Percentiles rank a stretch among this genome's conserved stretches.
These are phyloP conservation scores for Musa troglodytarum DNA, from an alignment of 176 grass and related monocot genomes.

Conservation along the genomic window DNA sequence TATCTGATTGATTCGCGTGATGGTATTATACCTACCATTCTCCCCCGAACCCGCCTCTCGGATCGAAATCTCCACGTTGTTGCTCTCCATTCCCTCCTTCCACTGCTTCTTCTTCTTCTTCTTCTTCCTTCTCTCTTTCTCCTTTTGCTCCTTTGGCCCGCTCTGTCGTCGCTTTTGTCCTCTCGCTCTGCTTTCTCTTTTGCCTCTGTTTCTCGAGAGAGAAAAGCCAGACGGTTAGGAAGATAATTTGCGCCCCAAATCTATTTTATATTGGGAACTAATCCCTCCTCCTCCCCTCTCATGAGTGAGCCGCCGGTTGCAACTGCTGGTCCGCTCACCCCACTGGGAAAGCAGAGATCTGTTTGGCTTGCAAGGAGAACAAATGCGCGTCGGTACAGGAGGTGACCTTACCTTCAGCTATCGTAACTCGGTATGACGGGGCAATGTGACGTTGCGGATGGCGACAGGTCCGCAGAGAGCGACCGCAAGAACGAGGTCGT, in stretches of 20 bases:
- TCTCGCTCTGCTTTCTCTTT: not conserved
- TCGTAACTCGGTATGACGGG: not conserved
- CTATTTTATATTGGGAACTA: not conserved
- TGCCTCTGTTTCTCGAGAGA: not conserved
- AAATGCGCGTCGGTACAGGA: too few species aligned
- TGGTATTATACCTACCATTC: not conserved
- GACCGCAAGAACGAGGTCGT: too few species aligned
- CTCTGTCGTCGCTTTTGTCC: not conserved
- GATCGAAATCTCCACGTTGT: conserved; percentile 12
- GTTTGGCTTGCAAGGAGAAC: too few species aligned
- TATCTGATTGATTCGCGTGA: conserved; percentile 13
- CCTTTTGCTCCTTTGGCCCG: not conserved
- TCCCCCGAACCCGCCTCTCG: not conserved
- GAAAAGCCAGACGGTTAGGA: too few species aligned
- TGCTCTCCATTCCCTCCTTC: not conserved
- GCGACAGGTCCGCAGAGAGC: not conserved
- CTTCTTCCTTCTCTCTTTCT: not conserved
- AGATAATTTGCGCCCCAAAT: too few species aligned
- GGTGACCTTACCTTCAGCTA: not conserved
- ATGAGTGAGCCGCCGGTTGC: too few species aligned
- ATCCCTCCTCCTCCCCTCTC: not conserved
- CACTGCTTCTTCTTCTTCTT: conserved; percentile 25
- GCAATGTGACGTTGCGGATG: not conserved
- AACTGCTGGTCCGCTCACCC: not conserved
- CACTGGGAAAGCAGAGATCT: too few species aligned